Base-by-base conservation (phyloP, 306 rosid genomes). In the Carpinus viminea region DNA sequence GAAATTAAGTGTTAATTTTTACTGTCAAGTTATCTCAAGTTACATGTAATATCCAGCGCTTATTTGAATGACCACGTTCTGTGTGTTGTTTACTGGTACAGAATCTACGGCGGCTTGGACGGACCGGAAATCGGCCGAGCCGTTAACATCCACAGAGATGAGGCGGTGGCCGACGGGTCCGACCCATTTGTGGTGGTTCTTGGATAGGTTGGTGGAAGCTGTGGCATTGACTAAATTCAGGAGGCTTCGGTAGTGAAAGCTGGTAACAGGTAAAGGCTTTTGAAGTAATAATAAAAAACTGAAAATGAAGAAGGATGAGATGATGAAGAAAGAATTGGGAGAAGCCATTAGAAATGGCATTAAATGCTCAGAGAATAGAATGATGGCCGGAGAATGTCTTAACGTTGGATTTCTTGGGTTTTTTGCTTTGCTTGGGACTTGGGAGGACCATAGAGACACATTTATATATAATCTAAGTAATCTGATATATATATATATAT, bases 21-120 rank as follows among this genome's bases (percentile, higher is more conserved):
- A 31, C 34, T 31, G 34, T 2, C 3, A 31, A 0, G 34, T 31
- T 31, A 31, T 31, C 34, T 31, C 3, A 31, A 2, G 45, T 41
- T 85, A 94, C 98, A 76, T 80, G 91, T 94, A 94, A 85, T 68
- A 84, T 72, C 97, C 98, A 4, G 96, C 88, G 26, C 88, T 79
- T 77, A 94, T 94, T 68, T 78, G 82, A 78, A 92, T 92, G 74
- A 90, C 41, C 26, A 89, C 81, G 21, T 85, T 89, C 87, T 79
- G 85, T 76, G 76, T 80, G 34, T 94, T 92, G 82, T 88, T 89
- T 55, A 70, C 89, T 0, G 91, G 87, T 12, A 92, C 88, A 4
- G 94, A 79, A 66, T 94, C 80, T 2, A 94, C 94, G 34, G 97
- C 97, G 0, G 87, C 87, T 82, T 94, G 98, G 50, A 94, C 96